phyloP scores from a whole-genome alignment of 2,329 filamentous ascomycete species.

The Exophiala xenobiotica region DNA sequence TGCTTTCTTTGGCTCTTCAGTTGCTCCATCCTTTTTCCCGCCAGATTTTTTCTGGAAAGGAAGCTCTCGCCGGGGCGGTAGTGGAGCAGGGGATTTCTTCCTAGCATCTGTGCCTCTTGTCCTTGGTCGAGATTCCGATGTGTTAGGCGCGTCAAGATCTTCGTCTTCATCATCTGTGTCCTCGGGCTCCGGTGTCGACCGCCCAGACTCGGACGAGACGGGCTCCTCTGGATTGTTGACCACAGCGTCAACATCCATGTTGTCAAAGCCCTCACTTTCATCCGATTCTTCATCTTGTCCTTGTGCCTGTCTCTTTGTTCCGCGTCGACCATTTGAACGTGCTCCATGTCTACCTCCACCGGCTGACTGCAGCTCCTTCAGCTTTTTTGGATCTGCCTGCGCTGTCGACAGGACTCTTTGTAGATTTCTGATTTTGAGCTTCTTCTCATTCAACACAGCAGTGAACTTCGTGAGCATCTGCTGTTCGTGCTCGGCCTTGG shows the following conservation, averaged over 20 bases:
- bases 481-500: conserved; percentile 58
- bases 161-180: conserved; percentile 17
- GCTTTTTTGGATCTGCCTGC: conserved; percentile 42
- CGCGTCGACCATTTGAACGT: conserved; percentile 24
- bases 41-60: conserved; percentile 17
- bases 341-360: conserved; percentile 34
- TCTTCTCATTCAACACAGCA: conserved; percentile 61
- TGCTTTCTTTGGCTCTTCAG: neutral
- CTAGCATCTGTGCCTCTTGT: conserved; percentile 7
- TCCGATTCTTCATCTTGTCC: conserved; percentile 14
- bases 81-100: conserved; percentile 9
- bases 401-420: conserved; percentile 55
- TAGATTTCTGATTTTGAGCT: conserved; percentile 63
- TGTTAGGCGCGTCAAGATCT: conserved; percentile 10
- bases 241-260: conserved; percentile 16
- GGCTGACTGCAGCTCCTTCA: conserved; percentile 34
- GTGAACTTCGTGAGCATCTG: conserved; percentile 59
- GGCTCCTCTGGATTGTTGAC: conserved; percentile 4
- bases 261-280: conserved; percentile 28
- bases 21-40: neutral
- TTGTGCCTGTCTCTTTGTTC: conserved; percentile 21
- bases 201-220: conserved; percentile 11
- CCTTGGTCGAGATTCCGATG: conserved; percentile 5
- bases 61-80: conserved; percentile 22
- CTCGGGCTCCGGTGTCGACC: conserved; percentile 13